Evolutionary conservation across 1,284 basidiomycete genomes (phyloP), one percentile per base, ranked within the genome.

Genomic region (Somion occarium): DNA sequence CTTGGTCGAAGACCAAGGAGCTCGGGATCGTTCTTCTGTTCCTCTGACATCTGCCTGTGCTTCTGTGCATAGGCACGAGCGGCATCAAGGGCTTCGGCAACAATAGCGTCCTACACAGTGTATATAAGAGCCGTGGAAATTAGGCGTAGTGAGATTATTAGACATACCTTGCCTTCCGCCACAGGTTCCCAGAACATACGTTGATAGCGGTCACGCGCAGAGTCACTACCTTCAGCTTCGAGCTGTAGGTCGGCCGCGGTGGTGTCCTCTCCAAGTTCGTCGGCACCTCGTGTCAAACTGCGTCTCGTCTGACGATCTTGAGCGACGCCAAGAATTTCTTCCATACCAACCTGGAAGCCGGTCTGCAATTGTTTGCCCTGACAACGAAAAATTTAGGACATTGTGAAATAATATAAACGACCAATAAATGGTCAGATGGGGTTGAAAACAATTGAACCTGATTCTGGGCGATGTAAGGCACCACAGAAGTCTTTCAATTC

Each of bases 181-280:
- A 83, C 75, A 43, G 83, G 79, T 63, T 90, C 87, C 85, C 86
- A 90, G 65, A 85, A 88, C 48, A 80, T 68, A 34, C 83, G 76
- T 57, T 85, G 79, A 61, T 88, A 88, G 13, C 84, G 77, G 54
- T 80, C 75, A 26, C 83, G 78, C 34, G 77, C 77, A 51, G 69
- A 71, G 55, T 83, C 75, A 54, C 79, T 75, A 4, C 75, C 72
- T 56, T 81, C 79, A 5, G 69, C 72, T 56, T 83, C 72, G 48
- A 83, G 78, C 34, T 85, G 73, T 27, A 68, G 62, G 60, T 90
- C 87, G 1, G 84, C 83, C 58, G 79, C 73, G 3, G 73, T 69
- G 15, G 75, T 73, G 53, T 83, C 74, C 38, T 64, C 57, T 12
- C 61, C 58, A 24, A 67, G 58, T n/a, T 65, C 60, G 12, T 59